These are phyloP conservation scores for Chaetomium olivaceum DNA, from an alignment of 2,329 filamentous ascomycete genomes.

Conservation along the genomic window DNA sequence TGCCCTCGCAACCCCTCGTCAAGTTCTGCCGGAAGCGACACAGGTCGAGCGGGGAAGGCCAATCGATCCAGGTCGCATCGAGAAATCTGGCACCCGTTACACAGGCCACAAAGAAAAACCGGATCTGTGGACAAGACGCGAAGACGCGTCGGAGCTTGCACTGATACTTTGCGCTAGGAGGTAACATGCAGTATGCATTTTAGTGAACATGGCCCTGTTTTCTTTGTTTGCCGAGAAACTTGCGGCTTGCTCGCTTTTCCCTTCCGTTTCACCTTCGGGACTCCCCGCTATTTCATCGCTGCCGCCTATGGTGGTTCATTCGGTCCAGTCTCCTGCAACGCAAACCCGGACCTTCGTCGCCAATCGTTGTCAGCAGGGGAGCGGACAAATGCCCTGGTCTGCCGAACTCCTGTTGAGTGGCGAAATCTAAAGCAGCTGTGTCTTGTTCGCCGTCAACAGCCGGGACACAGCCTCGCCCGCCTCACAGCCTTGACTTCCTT, in stretches of 20 bases:
- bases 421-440: slow-evolving; percentile 22
- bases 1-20: not conserved
- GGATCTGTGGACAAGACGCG: slow-evolving; percentile 14
- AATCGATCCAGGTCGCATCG: slow-evolving; percentile 9
- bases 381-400: slow-evolving; percentile 9
- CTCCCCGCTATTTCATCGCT: slow-evolving; percentile 8
- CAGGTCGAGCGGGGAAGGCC: slow-evolving; percentile 5
- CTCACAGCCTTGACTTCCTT: slow-evolving; percentile 23
- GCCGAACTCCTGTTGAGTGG: slow-evolving; percentile 26
- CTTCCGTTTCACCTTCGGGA: slow-evolving; percentile 16
- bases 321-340: slow-evolving; percentile 21
- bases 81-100: slow-evolving; percentile 11
- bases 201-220: slow-evolving; percentile 16
- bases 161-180: not conserved
- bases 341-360: slow-evolving; percentile 13
- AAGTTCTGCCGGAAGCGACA: slow-evolving; percentile 9
- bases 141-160: slow-evolving; percentile 9
- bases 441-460: slow-evolving; percentile 29
- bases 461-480: slow-evolving; percentile 30
- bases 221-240: slow-evolving; percentile 5
- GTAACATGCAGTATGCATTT: slow-evolving; percentile 19
- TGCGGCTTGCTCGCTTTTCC: not conserved
- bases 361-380: slow-evolving; percentile 25
- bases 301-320: slow-evolving; percentile 15
- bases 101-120: slow-evolving; percentile 14